These are phyloP conservation scores for Pythium grandisporangium DNA, from an alignment of 352 stramenopile species.

Conservation along the genomic window DNA sequence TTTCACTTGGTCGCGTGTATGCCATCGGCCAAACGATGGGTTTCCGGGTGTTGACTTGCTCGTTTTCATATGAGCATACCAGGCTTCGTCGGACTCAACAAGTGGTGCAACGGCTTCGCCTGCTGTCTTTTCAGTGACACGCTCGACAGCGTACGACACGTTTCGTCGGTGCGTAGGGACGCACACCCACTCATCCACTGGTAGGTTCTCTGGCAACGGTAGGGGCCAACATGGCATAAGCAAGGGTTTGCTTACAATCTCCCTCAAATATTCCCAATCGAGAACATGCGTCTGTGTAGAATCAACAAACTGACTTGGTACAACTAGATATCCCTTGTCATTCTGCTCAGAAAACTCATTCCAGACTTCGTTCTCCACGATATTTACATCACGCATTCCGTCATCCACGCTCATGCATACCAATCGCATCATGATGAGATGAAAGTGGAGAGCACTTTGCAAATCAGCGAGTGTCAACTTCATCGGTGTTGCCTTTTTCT, in stretches of 20 bases:
- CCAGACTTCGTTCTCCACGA: conserved; percentile 48
- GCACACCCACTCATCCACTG: conserved; percentile 53
- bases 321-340: conserved; percentile 82
- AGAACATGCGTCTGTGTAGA: conserved; percentile 11
- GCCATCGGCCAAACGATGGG: conserved; percentile 70
- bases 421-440: conserved; percentile 72
- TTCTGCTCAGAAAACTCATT: conserved; percentile 83
- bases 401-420: conserved; percentile 70
- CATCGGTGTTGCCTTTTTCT: conserved; percentile 31
- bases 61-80: conserved; percentile 47
- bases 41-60: conserved; percentile 56
- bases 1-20: conserved; percentile 51
- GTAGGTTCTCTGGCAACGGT: conserved; percentile 9
- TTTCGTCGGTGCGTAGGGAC: conserved; percentile 63
- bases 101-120: conserved; percentile 5
- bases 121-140: conserved; percentile 22
- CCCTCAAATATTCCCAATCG: conserved; percentile 55
- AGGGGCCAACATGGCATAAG: conserved; percentile 67
- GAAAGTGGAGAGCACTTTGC: conserved; percentile 55
- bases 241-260: conserved; percentile 54
- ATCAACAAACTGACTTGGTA: conserved; percentile 22
- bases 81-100: conserved; percentile 33
- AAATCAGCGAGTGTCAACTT: conserved; percentile 46
- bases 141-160: conserved; percentile 57
- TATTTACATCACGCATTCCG: conserved; percentile 55